A percentile compares a stretch with the other conserved stretches of the same genome.
phyloP scores from a whole-genome alignment of 2,329 filamentous ascomycete species.

The Cercospora sojina region DNA sequence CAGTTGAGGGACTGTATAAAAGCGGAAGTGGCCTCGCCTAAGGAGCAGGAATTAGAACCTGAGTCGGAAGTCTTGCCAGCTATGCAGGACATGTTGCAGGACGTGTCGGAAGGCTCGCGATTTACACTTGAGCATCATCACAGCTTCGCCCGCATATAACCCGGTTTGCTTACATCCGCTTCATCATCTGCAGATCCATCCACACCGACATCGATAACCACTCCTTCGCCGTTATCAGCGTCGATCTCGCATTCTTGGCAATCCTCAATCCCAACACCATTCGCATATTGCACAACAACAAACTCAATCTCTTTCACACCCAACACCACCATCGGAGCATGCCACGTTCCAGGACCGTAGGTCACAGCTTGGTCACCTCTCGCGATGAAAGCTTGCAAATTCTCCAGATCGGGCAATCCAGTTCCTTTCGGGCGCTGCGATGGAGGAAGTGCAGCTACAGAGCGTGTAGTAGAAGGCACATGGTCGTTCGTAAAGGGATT shows the following conservation, averaged over 20 bases:
- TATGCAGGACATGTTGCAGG: neutral
- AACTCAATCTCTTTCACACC: constrained; percentile 74
- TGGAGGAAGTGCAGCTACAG: neutral
- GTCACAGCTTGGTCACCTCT: constrained; percentile 79
- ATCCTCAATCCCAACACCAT: constrained; percentile 78
- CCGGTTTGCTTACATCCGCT: constrained; percentile 18
- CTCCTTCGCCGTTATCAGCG: constrained; percentile 28
- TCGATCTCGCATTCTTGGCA: constrained; percentile 71
- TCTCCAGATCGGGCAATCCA: constrained; percentile 70
- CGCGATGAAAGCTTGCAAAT: constrained; percentile 75
- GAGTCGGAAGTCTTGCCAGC: neutral
- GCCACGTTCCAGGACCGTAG: constrained; percentile 89
- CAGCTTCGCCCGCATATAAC: constrained; percentile 27
- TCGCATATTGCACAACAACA: constrained; percentile 84
- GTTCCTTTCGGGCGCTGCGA: constrained; percentile 40
- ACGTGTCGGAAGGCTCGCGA: neutral
- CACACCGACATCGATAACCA: constrained; percentile 29
- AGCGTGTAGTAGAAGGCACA: constrained; percentile 36
- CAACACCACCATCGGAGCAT: constrained; percentile 91
- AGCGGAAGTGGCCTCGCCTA: neutral
- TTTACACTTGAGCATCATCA: neutral
- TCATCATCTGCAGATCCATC: constrained; percentile 23
- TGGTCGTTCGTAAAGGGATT: constrained; percentile 54
- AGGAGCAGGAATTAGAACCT: neutral
- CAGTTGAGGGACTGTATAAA: neutral